Evolutionary conservation across 2,329 filamentous ascomycete species (phyloP).

Genomic region (Pseudohalonectria lignicola): DNA sequence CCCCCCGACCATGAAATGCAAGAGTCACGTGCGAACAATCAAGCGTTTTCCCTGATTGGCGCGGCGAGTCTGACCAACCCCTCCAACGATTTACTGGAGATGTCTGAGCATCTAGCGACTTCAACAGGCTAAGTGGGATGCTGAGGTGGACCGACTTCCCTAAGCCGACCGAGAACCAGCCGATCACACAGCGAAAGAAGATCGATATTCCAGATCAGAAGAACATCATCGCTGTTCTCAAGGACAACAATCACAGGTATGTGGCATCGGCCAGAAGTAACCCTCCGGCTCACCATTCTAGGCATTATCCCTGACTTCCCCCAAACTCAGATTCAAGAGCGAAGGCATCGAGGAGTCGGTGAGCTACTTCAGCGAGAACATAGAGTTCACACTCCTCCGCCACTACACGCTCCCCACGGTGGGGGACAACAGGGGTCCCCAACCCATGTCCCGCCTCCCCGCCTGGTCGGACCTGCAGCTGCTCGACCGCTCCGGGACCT

Average conservation of each 20-base stretch:
- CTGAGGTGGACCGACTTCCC: slow-evolving; percentile 51
- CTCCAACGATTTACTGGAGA: neutral
- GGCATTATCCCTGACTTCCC: no score
- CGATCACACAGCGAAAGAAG: slow-evolving; percentile 41
- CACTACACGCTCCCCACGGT: slow-evolving; percentile 29
- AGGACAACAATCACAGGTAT: slow-evolving; percentile 42
- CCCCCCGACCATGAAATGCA: no score
- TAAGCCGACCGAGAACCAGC: slow-evolving; percentile 38
- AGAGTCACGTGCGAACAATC: no score
- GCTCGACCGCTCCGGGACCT: slow-evolving; percentile 35
- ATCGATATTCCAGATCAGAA: slow-evolving; percentile 43
- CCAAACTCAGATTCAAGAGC: slow-evolving; percentile 39
- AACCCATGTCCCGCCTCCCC: slow-evolving; percentile 12
- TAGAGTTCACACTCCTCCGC: slow-evolving; percentile 41
- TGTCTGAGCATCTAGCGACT: slow-evolving; percentile 7
- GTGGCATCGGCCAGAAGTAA: no score
- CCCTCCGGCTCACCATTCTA: no score
- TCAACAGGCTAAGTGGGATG: slow-evolving; percentile 32
- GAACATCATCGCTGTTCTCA: slow-evolving; percentile 34
- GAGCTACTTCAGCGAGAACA: slow-evolving; percentile 39
- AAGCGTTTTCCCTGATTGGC: no score
- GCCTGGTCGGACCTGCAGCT: slow-evolving; percentile 33
- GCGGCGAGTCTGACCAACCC: no score
- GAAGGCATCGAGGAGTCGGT: slow-evolving; percentile 43
- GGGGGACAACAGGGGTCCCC: slow-evolving; percentile 11